Conservation (phyloP, 495 filamentous ascomycete genomes). For the Daldinia caldariorum region DNA sequence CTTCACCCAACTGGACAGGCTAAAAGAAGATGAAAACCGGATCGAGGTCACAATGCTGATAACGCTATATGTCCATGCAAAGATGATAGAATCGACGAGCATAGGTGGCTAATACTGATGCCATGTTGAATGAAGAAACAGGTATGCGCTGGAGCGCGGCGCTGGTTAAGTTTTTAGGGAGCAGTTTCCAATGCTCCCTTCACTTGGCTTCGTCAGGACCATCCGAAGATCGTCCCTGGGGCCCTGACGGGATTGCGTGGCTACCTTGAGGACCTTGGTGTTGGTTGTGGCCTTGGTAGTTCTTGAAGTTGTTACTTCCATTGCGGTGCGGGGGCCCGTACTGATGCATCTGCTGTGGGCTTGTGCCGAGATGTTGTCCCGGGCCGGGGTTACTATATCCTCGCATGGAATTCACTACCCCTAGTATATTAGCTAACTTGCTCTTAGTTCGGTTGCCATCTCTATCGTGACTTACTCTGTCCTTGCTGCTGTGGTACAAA, state of each 20-base stretch:
- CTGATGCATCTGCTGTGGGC: slow-evolving; percentile 73
- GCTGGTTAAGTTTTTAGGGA: slow-evolving; percentile 42
- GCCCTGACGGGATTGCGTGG: slow-evolving; percentile 43
- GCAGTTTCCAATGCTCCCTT: slow-evolving; percentile 27
- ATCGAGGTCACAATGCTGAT: slow-evolving; percentile 25
- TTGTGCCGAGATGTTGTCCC: slow-evolving; percentile 65
- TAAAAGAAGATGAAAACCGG: slow-evolving; percentile 28
- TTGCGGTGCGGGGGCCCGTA: slow-evolving; percentile 68
- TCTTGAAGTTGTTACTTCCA: slow-evolving; percentile 64
- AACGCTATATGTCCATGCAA: slow-evolving; percentile 34
- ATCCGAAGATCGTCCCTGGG: slow-evolving; percentile 47
- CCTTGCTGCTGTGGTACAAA: slow-evolving; percentile 71
- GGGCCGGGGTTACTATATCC: slow-evolving; percentile 68
- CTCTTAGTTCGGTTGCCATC: slow-evolving; percentile 18
- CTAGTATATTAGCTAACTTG: slow-evolving; percentile 44
- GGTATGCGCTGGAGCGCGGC: slow-evolving; percentile 46
- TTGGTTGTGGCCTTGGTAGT: slow-evolving; percentile 61
- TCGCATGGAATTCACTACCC: slow-evolving; percentile 66
- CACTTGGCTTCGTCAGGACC: slow-evolving; percentile 52
- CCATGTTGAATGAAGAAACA: slow-evolving; percentile 45
- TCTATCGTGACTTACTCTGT: slow-evolving; percentile 69
- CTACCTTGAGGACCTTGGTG: slow-evolving; percentile 45
- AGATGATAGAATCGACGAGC: slow-evolving; percentile 28
- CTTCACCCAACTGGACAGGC: slow-evolving; percentile 21
- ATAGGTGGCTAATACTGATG: slow-evolving; percentile 25